phyloP scores from a whole-genome alignment of 2,329 filamentous ascomycete species.

The Ceratocystis lukuohia region DNA sequence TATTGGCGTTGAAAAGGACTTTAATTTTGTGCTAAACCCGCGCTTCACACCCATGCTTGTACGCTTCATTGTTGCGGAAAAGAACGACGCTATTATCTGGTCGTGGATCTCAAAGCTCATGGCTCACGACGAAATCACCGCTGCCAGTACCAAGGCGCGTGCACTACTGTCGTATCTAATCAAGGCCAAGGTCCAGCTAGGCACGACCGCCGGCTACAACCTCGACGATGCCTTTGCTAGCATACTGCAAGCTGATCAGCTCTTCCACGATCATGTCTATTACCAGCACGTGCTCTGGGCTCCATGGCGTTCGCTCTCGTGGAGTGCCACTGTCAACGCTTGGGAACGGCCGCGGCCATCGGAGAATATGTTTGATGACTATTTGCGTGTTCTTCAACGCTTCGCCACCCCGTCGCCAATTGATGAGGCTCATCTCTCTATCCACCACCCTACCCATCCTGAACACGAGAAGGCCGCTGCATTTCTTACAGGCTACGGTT shows the following conservation, averaged over 20 bases:
- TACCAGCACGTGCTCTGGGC: constrained; percentile 28
- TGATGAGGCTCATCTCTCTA: constrained; percentile 40
- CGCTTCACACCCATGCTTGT: constrained; percentile 31
- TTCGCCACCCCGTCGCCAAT: constrained; percentile 29
- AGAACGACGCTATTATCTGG: constrained; percentile 39
- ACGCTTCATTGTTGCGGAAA: constrained; percentile 40
- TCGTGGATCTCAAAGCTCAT: constrained; percentile 37
- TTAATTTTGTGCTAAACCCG: constrained; percentile 33
- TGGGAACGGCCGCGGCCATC: constrained; percentile 35
- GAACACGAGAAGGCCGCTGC: constrained; percentile 35
- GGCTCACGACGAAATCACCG: constrained; percentile 22
- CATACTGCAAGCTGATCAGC: constrained; percentile 34
- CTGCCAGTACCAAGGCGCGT: constrained; percentile 23
- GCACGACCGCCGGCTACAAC: constrained; percentile 23
- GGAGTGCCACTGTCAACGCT: constrained; percentile 39
- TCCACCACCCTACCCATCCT: constrained; percentile 42
- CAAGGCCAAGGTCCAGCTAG: constrained; percentile 28
- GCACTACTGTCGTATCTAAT: constrained; percentile 32
- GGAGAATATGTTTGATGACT: constrained; percentile 38
- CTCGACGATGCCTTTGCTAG: constrained; percentile 38
- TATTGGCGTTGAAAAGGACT: constrained; percentile 34
- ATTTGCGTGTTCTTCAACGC: constrained; percentile 35
- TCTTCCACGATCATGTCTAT: constrained; percentile 29
- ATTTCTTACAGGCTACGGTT: constrained; percentile 28
- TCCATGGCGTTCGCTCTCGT: constrained; percentile 37